Conservation (phyloP, 108 stramenopile species). For the Cyclotella atomus region DNA sequence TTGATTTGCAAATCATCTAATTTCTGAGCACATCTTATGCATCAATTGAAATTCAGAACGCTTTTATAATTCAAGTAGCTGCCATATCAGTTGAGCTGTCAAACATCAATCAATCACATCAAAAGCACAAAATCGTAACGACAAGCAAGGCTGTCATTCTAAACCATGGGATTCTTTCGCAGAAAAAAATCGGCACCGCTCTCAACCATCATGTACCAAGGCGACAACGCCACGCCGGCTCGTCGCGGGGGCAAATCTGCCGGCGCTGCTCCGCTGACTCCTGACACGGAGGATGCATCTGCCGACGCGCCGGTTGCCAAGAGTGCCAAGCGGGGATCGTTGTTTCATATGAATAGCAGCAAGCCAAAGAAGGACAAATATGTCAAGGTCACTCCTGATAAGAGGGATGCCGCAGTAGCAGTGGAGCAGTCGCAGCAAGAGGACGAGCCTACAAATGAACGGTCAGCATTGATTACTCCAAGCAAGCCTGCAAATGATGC, state of each 20-base stretch:
- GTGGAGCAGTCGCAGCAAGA: neutral
- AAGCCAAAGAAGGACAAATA: neutral
- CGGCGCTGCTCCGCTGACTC: constrained; percentile 2
- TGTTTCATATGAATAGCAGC: neutral
- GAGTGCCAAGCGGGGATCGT: neutral
- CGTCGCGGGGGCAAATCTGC: neutral
- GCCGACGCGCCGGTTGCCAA: neutral
- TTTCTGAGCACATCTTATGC: no score
- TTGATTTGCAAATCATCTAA: no score
- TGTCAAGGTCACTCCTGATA: constrained; percentile 9
- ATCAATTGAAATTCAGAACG: no score
- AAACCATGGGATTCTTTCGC: constrained; percentile 1
- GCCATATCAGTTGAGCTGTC: neutral
- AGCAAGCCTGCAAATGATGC: no score
- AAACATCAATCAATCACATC: neutral
- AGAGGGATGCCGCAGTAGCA: neutral
- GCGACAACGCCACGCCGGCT: constrained; percentile 8
- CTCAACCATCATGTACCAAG: constrained; percentile 2
- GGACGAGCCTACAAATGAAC: no score
- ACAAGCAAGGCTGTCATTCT: no score
- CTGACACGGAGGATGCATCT: neutral
- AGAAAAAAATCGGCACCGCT: constrained; percentile 4
- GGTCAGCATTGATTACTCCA: no score
- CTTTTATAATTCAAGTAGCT: no score
- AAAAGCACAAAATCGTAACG: no score